Evolutionary conservation across 164 flowering plant genomes (phyloP).

Genomic region (Sextonia rubra): DNA sequence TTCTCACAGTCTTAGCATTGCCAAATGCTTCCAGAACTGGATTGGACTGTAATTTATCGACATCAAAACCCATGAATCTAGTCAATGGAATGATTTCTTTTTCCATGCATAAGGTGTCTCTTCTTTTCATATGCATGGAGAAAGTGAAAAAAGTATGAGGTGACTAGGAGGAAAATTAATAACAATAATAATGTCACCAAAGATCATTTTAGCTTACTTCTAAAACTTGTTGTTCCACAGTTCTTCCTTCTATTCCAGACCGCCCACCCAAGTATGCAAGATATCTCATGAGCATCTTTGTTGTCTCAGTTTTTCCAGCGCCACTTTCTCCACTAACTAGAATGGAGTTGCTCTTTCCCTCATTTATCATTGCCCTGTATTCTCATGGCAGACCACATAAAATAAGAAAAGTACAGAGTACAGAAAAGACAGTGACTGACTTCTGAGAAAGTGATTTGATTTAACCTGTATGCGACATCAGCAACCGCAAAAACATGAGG

Average conservation of each 20-base stretch:
- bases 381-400: constrained; percentile 10
- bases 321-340: constrained; percentile 99
- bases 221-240: constrained; percentile 98
- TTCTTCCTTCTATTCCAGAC: constrained; percentile 87
- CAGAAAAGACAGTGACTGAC: background rate
- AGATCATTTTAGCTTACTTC: constrained; percentile 53
- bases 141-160: constrained; percentile 1
- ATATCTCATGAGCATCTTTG: constrained; percentile 98
- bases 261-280: constrained; percentile 96
- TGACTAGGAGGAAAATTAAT: background rate
- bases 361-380: constrained; percentile 92
- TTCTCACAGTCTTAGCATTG: constrained; percentile 79
- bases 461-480: constrained; percentile 91
- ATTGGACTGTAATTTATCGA: constrained; percentile 52
- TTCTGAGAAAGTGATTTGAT: constrained; percentile 2
- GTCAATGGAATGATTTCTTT: background rate
- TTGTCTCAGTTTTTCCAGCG: constrained; percentile 99
- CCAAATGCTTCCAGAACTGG: constrained; percentile 92
- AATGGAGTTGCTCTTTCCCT: constrained; percentile 96
- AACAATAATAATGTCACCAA: no score
- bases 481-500: constrained; percentile 99
- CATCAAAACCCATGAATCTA: constrained; percentile 4
- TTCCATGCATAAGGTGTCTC: background rate
- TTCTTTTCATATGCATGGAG: background rate
- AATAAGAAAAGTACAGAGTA: background rate